Conservation (phyloP, 352 stramenopile species). For the Blastocystis sp. region DNA sequence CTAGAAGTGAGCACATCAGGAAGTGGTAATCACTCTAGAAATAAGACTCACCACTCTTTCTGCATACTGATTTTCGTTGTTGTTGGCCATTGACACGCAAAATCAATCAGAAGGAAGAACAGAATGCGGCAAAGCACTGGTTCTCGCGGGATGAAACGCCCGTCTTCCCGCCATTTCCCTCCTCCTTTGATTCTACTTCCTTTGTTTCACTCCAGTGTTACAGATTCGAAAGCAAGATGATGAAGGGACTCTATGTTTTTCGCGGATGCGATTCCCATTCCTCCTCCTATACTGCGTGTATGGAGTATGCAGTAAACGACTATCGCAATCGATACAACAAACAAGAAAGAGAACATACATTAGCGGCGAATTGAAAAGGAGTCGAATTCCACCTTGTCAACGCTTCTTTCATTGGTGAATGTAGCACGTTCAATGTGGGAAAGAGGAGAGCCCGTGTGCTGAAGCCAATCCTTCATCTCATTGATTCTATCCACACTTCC, state of each 20-base stretch:
- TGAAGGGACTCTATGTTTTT: no score
- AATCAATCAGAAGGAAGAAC: no score
- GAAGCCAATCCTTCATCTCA: conserved; percentile 37
- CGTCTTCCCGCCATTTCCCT: not conserved
- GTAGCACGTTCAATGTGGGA: conserved; percentile 26
- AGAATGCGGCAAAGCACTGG: no score
- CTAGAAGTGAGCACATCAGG: not conserved
- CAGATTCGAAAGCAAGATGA: no score
- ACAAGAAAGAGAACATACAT: not conserved
- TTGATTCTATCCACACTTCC: not conserved
- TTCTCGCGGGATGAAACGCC: not conserved
- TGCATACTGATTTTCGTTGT: not conserved
- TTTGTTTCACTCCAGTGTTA: no score
- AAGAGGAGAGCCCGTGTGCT: conserved; percentile 34
- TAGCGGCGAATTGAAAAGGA: conserved; percentile 6
- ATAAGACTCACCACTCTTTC: not conserved
- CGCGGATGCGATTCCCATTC: no score
- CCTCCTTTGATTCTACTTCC: no score
- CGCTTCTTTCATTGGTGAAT: conserved; percentile 41
- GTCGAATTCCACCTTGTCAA: conserved; percentile 1
- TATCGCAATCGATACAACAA: no score
- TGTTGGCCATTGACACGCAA: not conserved
- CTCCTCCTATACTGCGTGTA: no score
- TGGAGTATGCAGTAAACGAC: no score
- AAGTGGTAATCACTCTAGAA: not conserved